phyloP scores from a whole-genome alignment of 2,329 filamentous ascomycete species.

The Decorospora gaudefroyi region DNA sequence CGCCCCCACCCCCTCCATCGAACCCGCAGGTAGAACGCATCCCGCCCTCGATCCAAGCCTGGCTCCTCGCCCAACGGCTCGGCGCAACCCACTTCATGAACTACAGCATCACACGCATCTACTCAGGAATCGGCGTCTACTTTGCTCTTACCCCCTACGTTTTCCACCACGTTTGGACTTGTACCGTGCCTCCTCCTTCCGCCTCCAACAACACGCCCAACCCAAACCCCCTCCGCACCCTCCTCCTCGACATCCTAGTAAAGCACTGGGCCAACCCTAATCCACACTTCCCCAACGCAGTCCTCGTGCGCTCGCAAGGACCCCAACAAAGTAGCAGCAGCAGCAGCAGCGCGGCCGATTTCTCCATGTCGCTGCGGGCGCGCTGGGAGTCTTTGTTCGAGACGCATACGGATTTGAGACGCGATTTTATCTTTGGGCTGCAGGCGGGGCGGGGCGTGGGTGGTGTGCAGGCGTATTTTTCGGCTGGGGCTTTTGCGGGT shows the following conservation, averaged over 20 bases:
- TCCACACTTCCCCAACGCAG: not conserved
- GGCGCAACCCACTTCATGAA: constrained; percentile 21
- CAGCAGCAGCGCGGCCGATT: constrained; percentile 6
- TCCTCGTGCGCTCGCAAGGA: not conserved
- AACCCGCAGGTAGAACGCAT: not conserved
- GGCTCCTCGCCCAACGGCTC: constrained; percentile 22
- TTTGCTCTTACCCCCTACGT: constrained; percentile 19
- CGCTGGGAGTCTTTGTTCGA: constrained; percentile 23
- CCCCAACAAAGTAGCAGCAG: not conserved
- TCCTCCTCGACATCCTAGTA: constrained; percentile 19
- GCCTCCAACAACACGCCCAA: not conserved
- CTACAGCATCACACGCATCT: constrained; percentile 17
- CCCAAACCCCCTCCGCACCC: constrained; percentile 10
- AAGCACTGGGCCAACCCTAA: constrained; percentile 11
- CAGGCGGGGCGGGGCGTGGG: constrained; percentile 7
- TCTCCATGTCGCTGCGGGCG: not conserved
- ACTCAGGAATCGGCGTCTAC: constrained; percentile 12
- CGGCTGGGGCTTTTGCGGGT: not conserved
- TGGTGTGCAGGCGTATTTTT: constrained; percentile 11
- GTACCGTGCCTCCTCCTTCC: not conserved
- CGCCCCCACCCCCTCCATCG: not conserved
- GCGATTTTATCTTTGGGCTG: constrained; percentile 20
- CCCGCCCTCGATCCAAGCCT: constrained; percentile 20
- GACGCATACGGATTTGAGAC: constrained; percentile 11
- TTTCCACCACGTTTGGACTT: constrained; percentile 16